A percentile compares a stretch with the other conserved stretches of the same genome.
Evolutionary conservation across 2,329 filamentous ascomycete genomes (phyloP).

Genomic region (Calonectria pauciramosa): DNA sequence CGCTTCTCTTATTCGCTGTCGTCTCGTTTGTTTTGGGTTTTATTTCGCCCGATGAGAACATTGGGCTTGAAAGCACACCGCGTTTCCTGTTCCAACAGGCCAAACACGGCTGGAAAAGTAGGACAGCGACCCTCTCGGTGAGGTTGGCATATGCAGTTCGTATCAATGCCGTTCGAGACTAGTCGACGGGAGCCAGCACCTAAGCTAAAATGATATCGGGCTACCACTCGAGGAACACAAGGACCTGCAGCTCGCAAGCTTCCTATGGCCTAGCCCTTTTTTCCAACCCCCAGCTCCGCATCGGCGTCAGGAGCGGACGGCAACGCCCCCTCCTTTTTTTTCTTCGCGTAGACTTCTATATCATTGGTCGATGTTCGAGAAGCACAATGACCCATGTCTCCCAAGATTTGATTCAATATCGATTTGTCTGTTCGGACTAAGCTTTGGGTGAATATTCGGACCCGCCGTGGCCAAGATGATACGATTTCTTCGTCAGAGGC

Average conservation of each 20-base stretch:
- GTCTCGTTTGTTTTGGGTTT: constrained; percentile 39
- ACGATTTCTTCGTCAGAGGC: constrained; percentile 27
- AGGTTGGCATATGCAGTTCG: constrained; percentile 32
- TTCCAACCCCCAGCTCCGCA: constrained; percentile 31
- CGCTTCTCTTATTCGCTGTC: constrained; percentile 36
- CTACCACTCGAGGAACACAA: constrained; percentile 41
- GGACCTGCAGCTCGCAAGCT: constrained; percentile 36
- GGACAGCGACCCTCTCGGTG: constrained; percentile 25
- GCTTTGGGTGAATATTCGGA: constrained; percentile 34
- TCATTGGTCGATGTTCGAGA: constrained; percentile 44
- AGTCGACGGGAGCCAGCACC: constrained; percentile 40
- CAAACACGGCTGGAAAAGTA: constrained; percentile 25
- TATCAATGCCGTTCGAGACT: constrained; percentile 29
- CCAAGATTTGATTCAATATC: constrained; percentile 27
- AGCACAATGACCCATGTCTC: constrained; percentile 37
- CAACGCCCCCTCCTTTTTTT: constrained; percentile 35
- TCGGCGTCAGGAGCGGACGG: constrained; percentile 33
- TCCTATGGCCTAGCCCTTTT: constrained; percentile 32
- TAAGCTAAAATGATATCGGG: constrained; percentile 33
- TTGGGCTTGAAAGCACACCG: constrained; percentile 32
- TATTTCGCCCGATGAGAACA: constrained; percentile 24
- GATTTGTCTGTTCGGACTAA: constrained; percentile 20
- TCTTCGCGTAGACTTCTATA: constrained; percentile 47
- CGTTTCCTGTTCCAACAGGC: constrained; percentile 25
- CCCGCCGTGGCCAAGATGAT: constrained; percentile 33